phyloP scores from a whole-genome alignment of 2,329 filamentous ascomycete species.

The Pseudogymnoascus sp. region DNA sequence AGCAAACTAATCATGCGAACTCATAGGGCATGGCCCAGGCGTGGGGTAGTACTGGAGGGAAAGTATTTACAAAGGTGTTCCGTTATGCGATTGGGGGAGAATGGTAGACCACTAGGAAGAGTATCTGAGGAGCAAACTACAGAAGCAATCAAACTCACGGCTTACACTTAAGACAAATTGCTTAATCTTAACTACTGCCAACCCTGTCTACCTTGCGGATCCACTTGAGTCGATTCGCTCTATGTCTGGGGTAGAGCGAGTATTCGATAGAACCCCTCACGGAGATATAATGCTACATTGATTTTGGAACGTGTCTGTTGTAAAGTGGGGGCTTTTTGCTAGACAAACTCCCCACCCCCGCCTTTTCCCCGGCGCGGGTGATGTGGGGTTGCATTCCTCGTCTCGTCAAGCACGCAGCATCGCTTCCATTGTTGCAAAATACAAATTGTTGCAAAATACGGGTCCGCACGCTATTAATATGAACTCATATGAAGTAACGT shows the following conservation, averaged over 20 bases:
- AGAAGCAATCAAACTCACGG: not conserved
- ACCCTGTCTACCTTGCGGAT: not conserved
- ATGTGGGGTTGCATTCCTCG: not conserved
- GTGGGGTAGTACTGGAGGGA: slow-evolving; percentile 44
- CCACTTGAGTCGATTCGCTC: not conserved
- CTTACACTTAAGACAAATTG: too few relatives aligned
- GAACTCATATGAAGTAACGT: not conserved
- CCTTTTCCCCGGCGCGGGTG: not conserved
- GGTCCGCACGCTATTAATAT: not conserved
- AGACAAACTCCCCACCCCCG: not conserved
- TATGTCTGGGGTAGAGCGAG: not conserved
- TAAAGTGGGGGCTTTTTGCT: not conserved
- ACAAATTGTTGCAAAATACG: too few relatives aligned
- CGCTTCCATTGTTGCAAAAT: not conserved
- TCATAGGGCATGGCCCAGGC: slow-evolving; percentile 33
- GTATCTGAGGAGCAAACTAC: not conserved
- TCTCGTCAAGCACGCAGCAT: not conserved
- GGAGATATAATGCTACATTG: not conserved
- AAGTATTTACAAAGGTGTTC: slow-evolving; percentile 40
- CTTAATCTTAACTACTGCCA: not conserved
- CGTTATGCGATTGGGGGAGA: slow-evolving; percentile 48
- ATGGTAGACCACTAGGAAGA: slow-evolving; percentile 21
- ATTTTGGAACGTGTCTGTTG: not conserved
- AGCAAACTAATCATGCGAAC: not conserved
- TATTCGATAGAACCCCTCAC: not conserved